A percentile compares a stretch with the other conserved stretches of the same genome.
phyloP scores from a whole-genome alignment of 1,284 basidiomycete species.

The Agaricales sp. region DNA sequence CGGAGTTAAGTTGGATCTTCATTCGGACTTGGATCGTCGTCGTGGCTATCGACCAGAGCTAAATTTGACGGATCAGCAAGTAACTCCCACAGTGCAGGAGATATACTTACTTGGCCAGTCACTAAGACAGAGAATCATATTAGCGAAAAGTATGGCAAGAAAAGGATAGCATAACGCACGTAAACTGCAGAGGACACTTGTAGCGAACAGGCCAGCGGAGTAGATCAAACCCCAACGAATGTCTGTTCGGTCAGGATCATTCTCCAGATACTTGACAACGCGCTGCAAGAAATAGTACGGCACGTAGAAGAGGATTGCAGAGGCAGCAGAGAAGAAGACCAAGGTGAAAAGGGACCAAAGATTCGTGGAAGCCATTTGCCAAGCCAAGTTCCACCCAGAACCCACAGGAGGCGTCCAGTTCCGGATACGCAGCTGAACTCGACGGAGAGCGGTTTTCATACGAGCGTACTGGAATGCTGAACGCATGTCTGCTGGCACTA shows the following conservation, averaged over 20 bases:
- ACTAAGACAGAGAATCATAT: slow-evolving; percentile 18
- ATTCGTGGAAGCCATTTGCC: slow-evolving; percentile 49
- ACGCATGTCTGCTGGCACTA: slow-evolving; percentile 66
- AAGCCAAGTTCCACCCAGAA: slow-evolving; percentile 54
- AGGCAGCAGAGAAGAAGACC: slow-evolving; percentile 44
- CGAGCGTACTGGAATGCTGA: slow-evolving; percentile 42
- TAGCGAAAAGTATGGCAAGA: background rate
- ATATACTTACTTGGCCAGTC: slow-evolving; percentile 20
- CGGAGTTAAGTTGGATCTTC: slow-evolving; percentile 75
- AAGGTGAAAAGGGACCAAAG: slow-evolving; percentile 28
- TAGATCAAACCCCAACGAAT: slow-evolving; percentile 68
- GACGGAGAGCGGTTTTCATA: slow-evolving; percentile 33
- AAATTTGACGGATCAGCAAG: slow-evolving; percentile 23
- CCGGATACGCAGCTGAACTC: slow-evolving; percentile 32
- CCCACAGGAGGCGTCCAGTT: slow-evolving; percentile 40
- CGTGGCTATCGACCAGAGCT: slow-evolving; percentile 67
- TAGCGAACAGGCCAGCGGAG: slow-evolving; percentile 56
- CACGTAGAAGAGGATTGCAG: slow-evolving; percentile 65
- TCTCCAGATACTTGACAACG: slow-evolving; percentile 69
- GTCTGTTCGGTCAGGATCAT: slow-evolving; percentile 39
- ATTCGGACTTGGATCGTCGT: slow-evolving; percentile 66
- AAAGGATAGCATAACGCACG: slow-evolving; percentile 27
- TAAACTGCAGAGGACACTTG: slow-evolving; percentile 50
- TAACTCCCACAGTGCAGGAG: slow-evolving; percentile 1
- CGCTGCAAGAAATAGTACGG: slow-evolving; percentile 70